Conservation (phyloP, 345 rosid species). For the Eucalyptus regnans region DNA sequence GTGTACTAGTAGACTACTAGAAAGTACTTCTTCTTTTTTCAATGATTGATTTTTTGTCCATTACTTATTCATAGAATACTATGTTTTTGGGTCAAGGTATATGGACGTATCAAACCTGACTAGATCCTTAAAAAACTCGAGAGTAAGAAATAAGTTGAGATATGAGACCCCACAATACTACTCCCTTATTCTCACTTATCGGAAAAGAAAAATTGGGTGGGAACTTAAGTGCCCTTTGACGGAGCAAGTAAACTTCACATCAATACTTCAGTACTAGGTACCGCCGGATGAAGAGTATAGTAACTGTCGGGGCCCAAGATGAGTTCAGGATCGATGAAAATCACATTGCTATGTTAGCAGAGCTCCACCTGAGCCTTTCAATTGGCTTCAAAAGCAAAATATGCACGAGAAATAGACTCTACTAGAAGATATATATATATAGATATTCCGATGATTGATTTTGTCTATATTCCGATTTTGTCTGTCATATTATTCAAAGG, state of each 20-base stretch:
- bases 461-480: neutral
- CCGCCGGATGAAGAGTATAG: fast-evolving
- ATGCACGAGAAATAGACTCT: neutral
- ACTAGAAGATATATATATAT: neutral
- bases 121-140: too few relatives aligned
- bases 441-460: neutral
- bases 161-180: too few relatives aligned
- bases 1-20: neutral
- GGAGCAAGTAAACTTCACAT: too few relatives aligned
- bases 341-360: too few relatives aligned
- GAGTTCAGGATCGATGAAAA: too few relatives aligned
- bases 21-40: neutral
- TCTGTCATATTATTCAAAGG: neutral
- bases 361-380: too few relatives aligned
- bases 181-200: too few relatives aligned
- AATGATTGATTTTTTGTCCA: neutral
- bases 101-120: neutral
- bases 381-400: neutral
- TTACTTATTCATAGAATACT: neutral
- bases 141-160: too few relatives aligned
- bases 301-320: too few relatives aligned
- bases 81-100: neutral
- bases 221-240: too few relatives aligned
- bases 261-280: too few relatives aligned
- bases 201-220: too few relatives aligned